Conservation (phyloP, 176 grass and related monocot genomes). For the Metroxylon sagu region DNA sequence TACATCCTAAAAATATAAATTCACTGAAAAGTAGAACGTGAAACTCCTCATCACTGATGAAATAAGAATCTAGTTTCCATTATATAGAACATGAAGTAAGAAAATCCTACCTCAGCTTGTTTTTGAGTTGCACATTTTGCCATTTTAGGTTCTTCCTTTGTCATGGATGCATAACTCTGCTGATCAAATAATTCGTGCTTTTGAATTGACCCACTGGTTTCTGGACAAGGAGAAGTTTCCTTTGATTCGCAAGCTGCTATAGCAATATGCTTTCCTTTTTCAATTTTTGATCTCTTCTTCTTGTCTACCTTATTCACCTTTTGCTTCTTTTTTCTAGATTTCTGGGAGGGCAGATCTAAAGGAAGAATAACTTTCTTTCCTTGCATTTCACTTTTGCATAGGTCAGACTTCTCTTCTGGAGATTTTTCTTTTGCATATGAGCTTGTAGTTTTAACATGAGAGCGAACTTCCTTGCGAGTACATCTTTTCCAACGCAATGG, state of each 20-base stretch:
- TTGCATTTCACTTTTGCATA: conserved; percentile 31
- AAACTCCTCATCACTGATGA: neutral
- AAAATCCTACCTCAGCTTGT: conserved; percentile 50
- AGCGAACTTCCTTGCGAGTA: conserved; percentile 31
- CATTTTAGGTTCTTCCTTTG: conserved; percentile 70
- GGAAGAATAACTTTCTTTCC: conserved; percentile 38
- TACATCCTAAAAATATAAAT: no score
- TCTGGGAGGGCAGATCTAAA: conserved; percentile 32
- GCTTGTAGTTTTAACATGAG: conserved; percentile 30
- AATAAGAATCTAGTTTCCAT: neutral
- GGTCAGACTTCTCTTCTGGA: conserved; percentile 42
- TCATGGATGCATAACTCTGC: conserved; percentile 35
- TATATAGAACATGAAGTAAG: conserved; percentile 5
- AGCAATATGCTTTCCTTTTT: conserved; percentile 38
- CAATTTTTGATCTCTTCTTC: conserved; percentile 33
- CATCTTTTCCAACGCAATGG: conserved; percentile 37
- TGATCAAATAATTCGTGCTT: conserved; percentile 54
- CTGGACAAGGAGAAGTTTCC: conserved; percentile 46
- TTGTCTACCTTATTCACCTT: conserved; percentile 21
- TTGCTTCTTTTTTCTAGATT: conserved; percentile 49
- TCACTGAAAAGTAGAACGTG: neutral
- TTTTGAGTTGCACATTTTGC: conserved; percentile 53
- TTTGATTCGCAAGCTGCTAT: conserved; percentile 39
- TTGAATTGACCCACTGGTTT: conserved; percentile 36
- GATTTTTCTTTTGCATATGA: conserved; percentile 26